Base-by-base conservation (phyloP, 768 basidiomycete species). In the Symmetrospora coprosmae region DNA sequence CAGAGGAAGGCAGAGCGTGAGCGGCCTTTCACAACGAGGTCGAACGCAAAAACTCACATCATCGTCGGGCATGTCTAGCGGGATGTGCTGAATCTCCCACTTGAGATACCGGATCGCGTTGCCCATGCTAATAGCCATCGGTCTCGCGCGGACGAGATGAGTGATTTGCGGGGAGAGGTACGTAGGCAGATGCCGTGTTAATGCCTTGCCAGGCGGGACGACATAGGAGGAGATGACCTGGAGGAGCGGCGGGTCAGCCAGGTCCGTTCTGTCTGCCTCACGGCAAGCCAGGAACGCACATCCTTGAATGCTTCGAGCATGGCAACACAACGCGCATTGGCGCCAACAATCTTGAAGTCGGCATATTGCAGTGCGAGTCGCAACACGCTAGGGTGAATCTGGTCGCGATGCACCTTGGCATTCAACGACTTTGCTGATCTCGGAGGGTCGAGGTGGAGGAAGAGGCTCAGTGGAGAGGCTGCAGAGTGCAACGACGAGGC, bases 41-140 rank as follows among this genome's bases (percentile, higher is more conserved):
- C 31, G 2, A 1, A 16, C 13, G 72, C 71, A n/a, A n/a, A n/a
- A n/a, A n/a, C 80, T 66, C 68, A 92, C 92, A 74, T 97, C 88
- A 69, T 92, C 87, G 73, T 97, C 90, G 4, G 89, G 83, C 72
- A 89, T 77, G 75, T 99, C 92, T 48, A 88, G 88, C 67, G 90
- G 87, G 39, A 89, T 81, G 38, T 79, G 80, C 68, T 87, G 90
- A 69, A 99, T 94, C 69, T 97, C 89, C 58, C 92, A 76, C 75
- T 99, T 99, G 67, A 99, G 77, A 72, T 91, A 85, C 61, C 90
- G 80, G 66, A 89, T 87, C 0, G 90, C 87, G 70, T 90, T 92
- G 0, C 90, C 88, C 86, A 91, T 89, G 25, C 87, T 86, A 21
- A 88, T 82, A 17, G 87, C 85, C 84, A 91, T 85, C 0, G 88